Evolutionary conservation across 257 asterid species (phyloP).

Genomic region (Datura wrightii): DNA sequence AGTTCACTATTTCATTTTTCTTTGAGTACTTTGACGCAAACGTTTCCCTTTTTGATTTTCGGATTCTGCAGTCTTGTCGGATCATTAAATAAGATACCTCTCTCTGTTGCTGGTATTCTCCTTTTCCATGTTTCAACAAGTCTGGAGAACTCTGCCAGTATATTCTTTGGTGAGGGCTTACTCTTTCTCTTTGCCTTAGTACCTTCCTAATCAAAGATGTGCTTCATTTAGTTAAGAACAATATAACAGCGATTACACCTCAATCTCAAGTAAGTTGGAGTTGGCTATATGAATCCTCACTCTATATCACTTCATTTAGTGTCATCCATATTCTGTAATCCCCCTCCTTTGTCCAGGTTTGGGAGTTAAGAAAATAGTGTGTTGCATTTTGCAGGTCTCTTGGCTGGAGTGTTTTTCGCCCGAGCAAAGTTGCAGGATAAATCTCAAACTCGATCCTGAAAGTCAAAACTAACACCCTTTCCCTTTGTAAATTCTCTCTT

Average conservation of each 20-base stretch:
- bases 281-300: neutral
- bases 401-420: constrained; percentile 91
- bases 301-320: neutral
- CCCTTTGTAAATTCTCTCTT: neutral
- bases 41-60: constrained; percentile 10
- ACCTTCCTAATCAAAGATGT: neutral
- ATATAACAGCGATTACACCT: neutral
- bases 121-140: constrained; percentile 85
- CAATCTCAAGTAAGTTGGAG: neutral
- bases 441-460: constrained; percentile 41
- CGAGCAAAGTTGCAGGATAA: constrained; percentile 78
- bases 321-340: neutral
- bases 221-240: constrained; percentile 7
- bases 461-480: neutral
- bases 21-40: neutral
- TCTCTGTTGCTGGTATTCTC: constrained; percentile 87
- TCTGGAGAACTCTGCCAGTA: constrained; percentile 82
- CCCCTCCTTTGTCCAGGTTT: neutral
- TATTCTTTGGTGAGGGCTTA: constrained; percentile 69
- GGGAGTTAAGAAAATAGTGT: constrained; percentile 28
- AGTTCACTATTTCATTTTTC: neutral
- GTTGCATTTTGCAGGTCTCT: constrained; percentile 55
- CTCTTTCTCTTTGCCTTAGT: neutral
- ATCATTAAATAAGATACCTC: constrained; percentile 91
- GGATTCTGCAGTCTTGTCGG: constrained; percentile 78